These are phyloP conservation scores for Peniophora sp. DNA, from an alignment of 1,284 basidiomycete genomes.

Conservation along the genomic window DNA sequence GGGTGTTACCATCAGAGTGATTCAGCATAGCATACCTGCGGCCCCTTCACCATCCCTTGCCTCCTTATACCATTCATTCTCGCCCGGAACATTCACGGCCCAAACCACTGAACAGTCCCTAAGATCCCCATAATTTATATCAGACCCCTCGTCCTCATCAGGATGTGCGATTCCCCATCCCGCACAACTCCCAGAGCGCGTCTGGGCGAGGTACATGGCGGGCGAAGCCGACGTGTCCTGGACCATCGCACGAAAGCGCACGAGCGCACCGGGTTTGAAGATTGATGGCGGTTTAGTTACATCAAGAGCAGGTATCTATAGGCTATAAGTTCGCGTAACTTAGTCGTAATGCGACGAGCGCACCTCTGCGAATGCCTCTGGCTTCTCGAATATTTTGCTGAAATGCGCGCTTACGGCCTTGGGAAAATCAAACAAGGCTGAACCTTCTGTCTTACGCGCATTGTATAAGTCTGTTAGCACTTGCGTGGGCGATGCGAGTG, in stretches of 20 bases:
- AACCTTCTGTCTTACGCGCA: not conserved
- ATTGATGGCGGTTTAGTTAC: constrained; percentile 36
- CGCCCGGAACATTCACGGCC: constrained; percentile 64
- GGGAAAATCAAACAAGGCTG: constrained; percentile 28
- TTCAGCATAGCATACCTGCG: not conserved
- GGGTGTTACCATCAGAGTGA: not conserved
- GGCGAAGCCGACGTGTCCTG: constrained; percentile 69
- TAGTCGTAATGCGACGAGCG: not conserved
- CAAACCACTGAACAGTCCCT: constrained; percentile 57
- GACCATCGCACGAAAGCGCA: constrained; percentile 69
- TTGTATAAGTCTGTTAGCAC: constrained; percentile 40
- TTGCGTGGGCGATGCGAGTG: constrained; percentile 38
- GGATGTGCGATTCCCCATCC: constrained; percentile 58
- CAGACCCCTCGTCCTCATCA: constrained; percentile 15
- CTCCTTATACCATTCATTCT: constrained; percentile 41
- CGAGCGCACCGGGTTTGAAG: constrained; percentile 42
- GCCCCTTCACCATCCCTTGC: constrained; percentile 6
- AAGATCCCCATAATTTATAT: constrained; percentile 41
- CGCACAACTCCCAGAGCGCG: constrained; percentile 35
- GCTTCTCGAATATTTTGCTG: constrained; percentile 30
- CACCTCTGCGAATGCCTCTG: constrained; percentile 39
- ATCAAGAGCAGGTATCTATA: constrained; percentile 49
- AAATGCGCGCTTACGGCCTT: constrained; percentile 43
- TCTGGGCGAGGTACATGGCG: constrained; percentile 58
- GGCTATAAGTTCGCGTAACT: not conserved